Conservation (phyloP, 371 early-diverging fungal genomes). For the Apophysomyces variabilis region DNA sequence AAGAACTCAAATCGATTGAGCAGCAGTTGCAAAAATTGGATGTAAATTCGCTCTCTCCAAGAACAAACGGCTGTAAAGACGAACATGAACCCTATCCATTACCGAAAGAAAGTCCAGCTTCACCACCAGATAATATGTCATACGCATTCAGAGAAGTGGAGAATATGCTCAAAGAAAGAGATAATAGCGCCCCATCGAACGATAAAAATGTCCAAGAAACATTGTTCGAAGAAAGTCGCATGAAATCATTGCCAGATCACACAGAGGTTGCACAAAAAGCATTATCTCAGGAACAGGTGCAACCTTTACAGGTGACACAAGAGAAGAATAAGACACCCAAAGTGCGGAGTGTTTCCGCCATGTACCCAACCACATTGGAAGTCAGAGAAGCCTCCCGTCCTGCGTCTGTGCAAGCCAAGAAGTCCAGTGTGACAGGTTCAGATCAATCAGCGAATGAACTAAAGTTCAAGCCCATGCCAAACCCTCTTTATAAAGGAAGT, state of each 20-base stretch:
- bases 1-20: constrained; percentile 39
- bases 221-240: background rate
- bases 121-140: constrained; percentile 13
- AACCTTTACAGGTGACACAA: background rate
- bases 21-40: constrained; percentile 31
- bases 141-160: constrained; percentile 25
- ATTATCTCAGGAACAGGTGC: constrained; percentile 3
- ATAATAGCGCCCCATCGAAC: background rate
- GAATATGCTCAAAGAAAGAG: constrained; percentile 12
- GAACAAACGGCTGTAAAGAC: background rate
- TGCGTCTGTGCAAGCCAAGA: background rate
- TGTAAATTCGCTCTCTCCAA: constrained; percentile 6
- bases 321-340: background rate
- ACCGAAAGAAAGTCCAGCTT: background rate
- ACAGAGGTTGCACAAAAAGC: background rate
- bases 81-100: background rate
- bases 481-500: background rate
- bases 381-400: background rate
- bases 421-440: background rate
- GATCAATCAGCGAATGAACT: background rate
- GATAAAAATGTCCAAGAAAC: background rate
- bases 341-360: background rate
- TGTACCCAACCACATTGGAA: background rate
- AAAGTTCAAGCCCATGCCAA: background rate
- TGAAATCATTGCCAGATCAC: background rate